Evolutionary conservation across 441 rosid genomes (phyloP).

Genomic region (Metrosideros polymorpha): DNA sequence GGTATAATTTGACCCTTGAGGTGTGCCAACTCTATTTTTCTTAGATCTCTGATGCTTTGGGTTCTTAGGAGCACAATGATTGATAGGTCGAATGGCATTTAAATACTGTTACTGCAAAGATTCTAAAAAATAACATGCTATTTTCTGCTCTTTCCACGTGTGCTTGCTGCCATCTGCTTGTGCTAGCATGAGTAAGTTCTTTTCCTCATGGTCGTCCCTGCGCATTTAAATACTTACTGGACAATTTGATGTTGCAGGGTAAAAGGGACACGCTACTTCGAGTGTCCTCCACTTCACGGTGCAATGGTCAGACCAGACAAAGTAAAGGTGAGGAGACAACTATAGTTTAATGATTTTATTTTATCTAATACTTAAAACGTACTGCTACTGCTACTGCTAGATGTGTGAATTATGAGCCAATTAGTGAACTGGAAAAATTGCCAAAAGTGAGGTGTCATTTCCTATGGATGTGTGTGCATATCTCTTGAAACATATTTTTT

Average conservation of each 20-base stretch:
- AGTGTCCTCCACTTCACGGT: conserved; percentile 56
- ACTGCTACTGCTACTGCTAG: background rate
- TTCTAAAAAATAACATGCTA: background rate
- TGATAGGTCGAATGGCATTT: background rate
- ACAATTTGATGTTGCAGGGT: conserved; percentile 26
- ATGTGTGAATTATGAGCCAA: background rate
- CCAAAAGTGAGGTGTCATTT: background rate
- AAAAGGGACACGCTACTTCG: conserved; percentile 52
- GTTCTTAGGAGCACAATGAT: background rate
- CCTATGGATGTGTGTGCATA: background rate
- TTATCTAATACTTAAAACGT: background rate
- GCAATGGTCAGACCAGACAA: conserved; percentile 64
- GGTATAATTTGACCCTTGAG: background rate
- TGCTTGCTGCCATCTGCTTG: background rate
- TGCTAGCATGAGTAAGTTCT: background rate
- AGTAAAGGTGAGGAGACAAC: conserved; percentile 39
- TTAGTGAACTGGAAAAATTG: background rate
- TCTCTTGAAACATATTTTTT: background rate
- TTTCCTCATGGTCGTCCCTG: background rate
- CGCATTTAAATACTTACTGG: background rate
- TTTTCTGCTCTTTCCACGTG: background rate
- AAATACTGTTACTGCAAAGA: background rate
- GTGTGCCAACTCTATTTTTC: background rate
- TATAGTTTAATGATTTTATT: background rate
- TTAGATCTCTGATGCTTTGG: background rate